These are phyloP conservation scores for Magnusiomyces suaveolens DNA, from an alignment of 1,139 yeast genomes.

Conservation along the genomic window DNA sequence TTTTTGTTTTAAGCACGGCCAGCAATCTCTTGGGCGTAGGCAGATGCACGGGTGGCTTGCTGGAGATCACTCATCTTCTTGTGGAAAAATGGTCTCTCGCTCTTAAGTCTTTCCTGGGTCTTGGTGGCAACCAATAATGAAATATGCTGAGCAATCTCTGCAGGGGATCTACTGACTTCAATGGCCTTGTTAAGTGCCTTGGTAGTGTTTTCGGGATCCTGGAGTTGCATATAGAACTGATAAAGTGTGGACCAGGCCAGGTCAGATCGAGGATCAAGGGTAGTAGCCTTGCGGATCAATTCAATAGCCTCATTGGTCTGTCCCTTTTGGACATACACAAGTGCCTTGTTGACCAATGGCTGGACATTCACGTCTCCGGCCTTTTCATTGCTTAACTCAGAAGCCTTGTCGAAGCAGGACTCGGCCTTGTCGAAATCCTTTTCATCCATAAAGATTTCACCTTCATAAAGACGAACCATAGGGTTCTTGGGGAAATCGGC, in stretches of 20 bases:
- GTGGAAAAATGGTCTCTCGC: conserved; percentile 30
- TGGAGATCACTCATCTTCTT: conserved; percentile 23
- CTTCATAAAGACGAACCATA: conserved; percentile 90
- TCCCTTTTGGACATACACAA: conserved; percentile 35
- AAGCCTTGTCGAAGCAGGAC: conserved; percentile 79
- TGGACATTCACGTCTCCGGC: conserved; percentile 68
- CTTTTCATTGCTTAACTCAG: conserved; percentile 44
- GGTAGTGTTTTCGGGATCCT: conserved; percentile 74
- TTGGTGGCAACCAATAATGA: conserved; percentile 76
- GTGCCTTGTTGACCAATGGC: conserved; percentile 86
- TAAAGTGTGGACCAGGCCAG: conserved; percentile 85
- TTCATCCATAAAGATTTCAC: conserved; percentile 82
- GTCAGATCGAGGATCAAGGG: conserved; percentile 78
- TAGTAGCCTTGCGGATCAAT: conserved; percentile 66
- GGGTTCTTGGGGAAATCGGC: conserved; percentile 76
- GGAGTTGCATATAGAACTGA: conserved; percentile 78
- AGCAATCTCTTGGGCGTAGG: conserved; percentile 5
- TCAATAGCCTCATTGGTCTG: conserved; percentile 48
- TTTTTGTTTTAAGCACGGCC: neutral
- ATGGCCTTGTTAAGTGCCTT: conserved; percentile 73
- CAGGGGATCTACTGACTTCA: conserved; percentile 67
- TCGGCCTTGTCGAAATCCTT: conserved; percentile 65
- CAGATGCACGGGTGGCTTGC: conserved; percentile 4
- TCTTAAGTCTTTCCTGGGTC: conserved; percentile 25
- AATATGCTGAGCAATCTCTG: conserved; percentile 85